A percentile compares a stretch with the other conserved stretches of the same genome.
Evolutionary conservation across 495 filamentous ascomycete genomes (phyloP).

Genomic region (Aspergillus sclerotioniger): DNA sequence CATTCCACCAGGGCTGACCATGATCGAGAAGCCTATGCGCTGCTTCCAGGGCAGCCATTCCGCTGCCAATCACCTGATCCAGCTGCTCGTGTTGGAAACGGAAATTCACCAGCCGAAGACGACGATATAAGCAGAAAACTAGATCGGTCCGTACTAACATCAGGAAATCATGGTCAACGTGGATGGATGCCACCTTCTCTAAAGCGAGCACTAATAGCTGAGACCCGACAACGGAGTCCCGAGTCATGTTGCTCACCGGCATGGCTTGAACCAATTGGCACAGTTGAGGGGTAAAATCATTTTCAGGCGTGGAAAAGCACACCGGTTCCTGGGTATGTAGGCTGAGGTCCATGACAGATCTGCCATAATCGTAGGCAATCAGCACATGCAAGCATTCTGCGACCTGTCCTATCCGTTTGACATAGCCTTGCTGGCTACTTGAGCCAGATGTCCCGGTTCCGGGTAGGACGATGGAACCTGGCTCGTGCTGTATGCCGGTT

Average conservation of each 20-base stretch:
- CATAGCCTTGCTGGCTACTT: too few species aligned
- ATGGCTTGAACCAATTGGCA: background rate
- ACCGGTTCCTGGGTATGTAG: background rate
- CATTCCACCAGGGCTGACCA: background rate
- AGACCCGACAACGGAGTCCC: background rate
- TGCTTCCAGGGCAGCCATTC: background rate
- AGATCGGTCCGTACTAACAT: background rate
- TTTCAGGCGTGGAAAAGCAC: background rate
- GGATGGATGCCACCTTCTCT: background rate
- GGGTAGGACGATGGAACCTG: background rate
- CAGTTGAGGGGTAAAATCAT: background rate
- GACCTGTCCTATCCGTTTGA: background rate
- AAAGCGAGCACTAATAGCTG: background rate
- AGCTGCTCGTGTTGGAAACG: background rate
- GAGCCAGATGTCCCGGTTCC: background rate
- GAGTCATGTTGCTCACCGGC: background rate
- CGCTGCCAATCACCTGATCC: background rate
- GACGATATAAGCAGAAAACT: background rate
- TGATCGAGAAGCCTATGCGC: background rate
- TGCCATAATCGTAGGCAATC: conserved; percentile 1
- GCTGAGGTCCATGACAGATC: background rate
- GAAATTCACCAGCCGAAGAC: background rate
- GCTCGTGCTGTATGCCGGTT: background rate
- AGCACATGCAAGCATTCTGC: background rate
- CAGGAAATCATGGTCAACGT: conserved; percentile 2